Conservation (phyloP, 345 rosid genomes). For the Citrus hindsii region DNA sequence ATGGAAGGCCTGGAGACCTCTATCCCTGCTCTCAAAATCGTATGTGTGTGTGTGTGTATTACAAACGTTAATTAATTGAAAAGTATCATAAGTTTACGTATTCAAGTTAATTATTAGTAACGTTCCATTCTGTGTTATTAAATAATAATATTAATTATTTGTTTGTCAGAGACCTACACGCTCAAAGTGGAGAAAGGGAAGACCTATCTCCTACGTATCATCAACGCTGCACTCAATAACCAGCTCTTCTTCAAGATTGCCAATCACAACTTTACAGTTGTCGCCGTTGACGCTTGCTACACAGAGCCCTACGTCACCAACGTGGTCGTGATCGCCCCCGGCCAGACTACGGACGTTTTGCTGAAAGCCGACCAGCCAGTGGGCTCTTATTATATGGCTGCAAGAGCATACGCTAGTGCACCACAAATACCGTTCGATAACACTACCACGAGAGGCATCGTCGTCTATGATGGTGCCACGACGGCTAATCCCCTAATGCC, state of each 20-base stretch:
- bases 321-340: constrained; percentile 58
- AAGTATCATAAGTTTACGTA: not conserved
- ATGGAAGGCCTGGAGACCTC: constrained; percentile 85
- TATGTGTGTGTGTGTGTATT: constrained; percentile 17
- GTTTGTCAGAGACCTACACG: constrained; percentile 44
- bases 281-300: constrained; percentile 70
- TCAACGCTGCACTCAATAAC: constrained; percentile 87
- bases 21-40: constrained; percentile 70
- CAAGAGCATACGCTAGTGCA: constrained; percentile 55
- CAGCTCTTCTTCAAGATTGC: constrained; percentile 84
- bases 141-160: too few species aligned
- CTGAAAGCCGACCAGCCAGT: constrained; percentile 54
- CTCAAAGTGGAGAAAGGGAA: constrained; percentile 62
- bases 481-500: constrained; percentile 52
- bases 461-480: constrained; percentile 37
- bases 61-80: not conserved
- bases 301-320: constrained; percentile 62
- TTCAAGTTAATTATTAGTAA: not conserved
- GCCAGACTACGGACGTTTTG: constrained; percentile 70
- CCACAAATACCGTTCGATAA: constrained; percentile 24
- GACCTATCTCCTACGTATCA: constrained; percentile 69
- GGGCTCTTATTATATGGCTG: constrained; percentile 79
- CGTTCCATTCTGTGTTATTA: not conserved
- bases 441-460: constrained; percentile 67
- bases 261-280: constrained; percentile 75